These are phyloP conservation scores for Magnaporthiopsis rhizophila DNA, from an alignment of 2,329 filamentous ascomycete species.

Conservation along the genomic window DNA sequence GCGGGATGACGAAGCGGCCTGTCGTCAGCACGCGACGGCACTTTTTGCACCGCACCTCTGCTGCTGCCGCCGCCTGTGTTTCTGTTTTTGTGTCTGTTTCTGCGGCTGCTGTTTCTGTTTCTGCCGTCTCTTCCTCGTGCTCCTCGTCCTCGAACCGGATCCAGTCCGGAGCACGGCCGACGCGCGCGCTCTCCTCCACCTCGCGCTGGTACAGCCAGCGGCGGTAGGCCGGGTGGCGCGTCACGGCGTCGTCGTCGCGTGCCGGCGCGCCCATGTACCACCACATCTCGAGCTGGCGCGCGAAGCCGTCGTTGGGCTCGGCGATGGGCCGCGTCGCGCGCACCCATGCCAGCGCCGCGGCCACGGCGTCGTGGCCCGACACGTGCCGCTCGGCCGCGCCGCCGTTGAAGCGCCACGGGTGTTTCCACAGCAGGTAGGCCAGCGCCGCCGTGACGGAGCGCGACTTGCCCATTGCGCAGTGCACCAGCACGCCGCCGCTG, in stretches of 20 bases:
- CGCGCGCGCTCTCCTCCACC: conserved; percentile 52
- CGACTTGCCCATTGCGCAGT: conserved; percentile 93
- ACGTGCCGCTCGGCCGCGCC: conserved; percentile 34
- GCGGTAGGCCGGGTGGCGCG: conserved; percentile 69
- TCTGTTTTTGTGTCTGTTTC: not conserved
- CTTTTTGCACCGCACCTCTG: conserved; percentile 78
- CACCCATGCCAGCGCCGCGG: conserved; percentile 59
- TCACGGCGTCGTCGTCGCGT: conserved; percentile 42
- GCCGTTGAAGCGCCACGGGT: conserved; percentile 42
- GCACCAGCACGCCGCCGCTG: conserved; percentile 42
- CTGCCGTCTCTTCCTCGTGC: conserved; percentile 31
- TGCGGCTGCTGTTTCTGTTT: conserved; percentile 11
- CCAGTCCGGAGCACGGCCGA: conserved; percentile 71
- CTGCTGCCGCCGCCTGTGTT: no score
- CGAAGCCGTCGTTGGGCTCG: conserved; percentile 88
- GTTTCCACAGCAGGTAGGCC: conserved; percentile 73
- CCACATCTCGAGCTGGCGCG: conserved; percentile 80
- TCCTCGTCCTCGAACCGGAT: conserved; percentile 78
- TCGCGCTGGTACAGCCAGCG: conserved; percentile 54
- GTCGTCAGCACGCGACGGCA: conserved; percentile 63
- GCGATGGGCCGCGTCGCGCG: conserved; percentile 65
- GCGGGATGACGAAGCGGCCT: conserved; percentile 56
- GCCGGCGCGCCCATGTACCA: conserved; percentile 76
- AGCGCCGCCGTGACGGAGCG: conserved; percentile 78
- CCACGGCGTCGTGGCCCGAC: conserved; percentile 37